phyloP scores from a whole-genome alignment of 345 rosid genomes.

The Linum trigynum region DNA sequence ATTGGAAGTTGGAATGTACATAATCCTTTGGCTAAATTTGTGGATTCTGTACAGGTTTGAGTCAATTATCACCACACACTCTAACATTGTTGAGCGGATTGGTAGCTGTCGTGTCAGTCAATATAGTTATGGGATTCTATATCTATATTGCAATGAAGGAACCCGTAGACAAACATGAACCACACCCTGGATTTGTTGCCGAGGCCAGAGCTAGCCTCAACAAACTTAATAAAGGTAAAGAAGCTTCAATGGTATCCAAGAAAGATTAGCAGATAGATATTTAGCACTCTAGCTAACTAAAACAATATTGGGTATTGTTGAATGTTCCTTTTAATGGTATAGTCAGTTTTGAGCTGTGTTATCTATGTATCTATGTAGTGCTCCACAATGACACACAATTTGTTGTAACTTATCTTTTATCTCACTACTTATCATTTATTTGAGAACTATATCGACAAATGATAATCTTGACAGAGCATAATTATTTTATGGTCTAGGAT shows the following conservation, averaged over 20 bases:
- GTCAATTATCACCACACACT: constrained; percentile 50
- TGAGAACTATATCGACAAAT: too few species aligned
- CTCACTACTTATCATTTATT: too few species aligned
- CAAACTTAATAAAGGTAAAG: background rate
- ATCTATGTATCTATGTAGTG: too few species aligned
- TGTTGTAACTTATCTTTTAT: too few species aligned
- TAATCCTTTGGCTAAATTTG: background rate
- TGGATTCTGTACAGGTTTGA: constrained; percentile 44
- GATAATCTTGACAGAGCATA: too few species aligned
- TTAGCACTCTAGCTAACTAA: background rate
- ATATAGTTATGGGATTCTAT: constrained; percentile 69
- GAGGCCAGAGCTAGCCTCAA: constrained; percentile 68
- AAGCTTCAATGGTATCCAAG: background rate
- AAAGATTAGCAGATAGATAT: background rate
- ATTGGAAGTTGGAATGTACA: background rate
- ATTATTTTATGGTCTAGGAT: too few species aligned
- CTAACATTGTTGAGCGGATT: constrained; percentile 72
- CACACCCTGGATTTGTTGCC: constrained; percentile 62
- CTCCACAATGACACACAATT: too few species aligned
- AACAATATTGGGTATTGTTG: too few species aligned
- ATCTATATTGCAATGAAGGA: constrained; percentile 83
- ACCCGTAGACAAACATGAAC: constrained; percentile 66
- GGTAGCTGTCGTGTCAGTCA: constrained; percentile 78
- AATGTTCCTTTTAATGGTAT: background rate
- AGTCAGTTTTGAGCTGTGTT: background rate